Conservation (phyloP, 1,139 yeast genomes). For the Sugiyamaella pinicola region DNA sequence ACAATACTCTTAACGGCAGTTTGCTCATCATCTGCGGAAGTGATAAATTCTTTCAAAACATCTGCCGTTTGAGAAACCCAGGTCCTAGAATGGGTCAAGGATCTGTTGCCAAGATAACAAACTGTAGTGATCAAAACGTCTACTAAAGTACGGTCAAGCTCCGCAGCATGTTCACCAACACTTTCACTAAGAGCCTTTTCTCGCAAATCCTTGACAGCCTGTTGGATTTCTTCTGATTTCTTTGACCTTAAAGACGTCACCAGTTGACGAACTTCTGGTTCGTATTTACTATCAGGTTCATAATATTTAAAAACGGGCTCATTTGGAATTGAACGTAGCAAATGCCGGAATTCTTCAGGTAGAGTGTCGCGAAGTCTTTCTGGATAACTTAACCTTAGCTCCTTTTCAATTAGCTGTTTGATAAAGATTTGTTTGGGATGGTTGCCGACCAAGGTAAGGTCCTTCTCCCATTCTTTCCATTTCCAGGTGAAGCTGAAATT, state of each 20-base stretch:
- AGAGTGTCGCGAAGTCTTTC: conserved; percentile 73
- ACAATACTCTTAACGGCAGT: conserved; percentile 59
- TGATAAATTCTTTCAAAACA: conserved; percentile 53
- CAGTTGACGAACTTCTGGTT: conserved; percentile 42
- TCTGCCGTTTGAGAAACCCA: conserved; percentile 61
- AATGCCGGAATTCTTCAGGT: conserved; percentile 69
- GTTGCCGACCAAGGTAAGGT: conserved; percentile 44
- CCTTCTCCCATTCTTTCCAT: conserved; percentile 85
- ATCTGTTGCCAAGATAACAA: conserved; percentile 84
- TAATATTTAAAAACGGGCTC: conserved; percentile 51
- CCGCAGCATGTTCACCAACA: conserved; percentile 38
- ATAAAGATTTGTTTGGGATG: conserved; percentile 80
- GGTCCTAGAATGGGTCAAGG: conserved; percentile 81
- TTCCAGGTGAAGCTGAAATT: conserved; percentile 97
- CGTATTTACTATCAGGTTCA: conserved; percentile 43
- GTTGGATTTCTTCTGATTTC: conserved; percentile 40
- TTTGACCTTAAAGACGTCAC: conserved; percentile 40
- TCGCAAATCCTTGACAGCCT: conserved; percentile 42
- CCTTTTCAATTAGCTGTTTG: conserved; percentile 78
- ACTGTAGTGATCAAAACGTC: conserved; percentile 69
- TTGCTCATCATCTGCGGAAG: conserved; percentile 31
- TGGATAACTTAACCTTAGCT: conserved; percentile 72
- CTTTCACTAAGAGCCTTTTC: conserved; percentile 35
- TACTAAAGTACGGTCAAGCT: conserved; percentile 54
- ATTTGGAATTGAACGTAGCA: conserved; percentile 50